Conservation (phyloP, 2,329 filamentous ascomycete species). For the Neofusicoccum sp. region DNA sequence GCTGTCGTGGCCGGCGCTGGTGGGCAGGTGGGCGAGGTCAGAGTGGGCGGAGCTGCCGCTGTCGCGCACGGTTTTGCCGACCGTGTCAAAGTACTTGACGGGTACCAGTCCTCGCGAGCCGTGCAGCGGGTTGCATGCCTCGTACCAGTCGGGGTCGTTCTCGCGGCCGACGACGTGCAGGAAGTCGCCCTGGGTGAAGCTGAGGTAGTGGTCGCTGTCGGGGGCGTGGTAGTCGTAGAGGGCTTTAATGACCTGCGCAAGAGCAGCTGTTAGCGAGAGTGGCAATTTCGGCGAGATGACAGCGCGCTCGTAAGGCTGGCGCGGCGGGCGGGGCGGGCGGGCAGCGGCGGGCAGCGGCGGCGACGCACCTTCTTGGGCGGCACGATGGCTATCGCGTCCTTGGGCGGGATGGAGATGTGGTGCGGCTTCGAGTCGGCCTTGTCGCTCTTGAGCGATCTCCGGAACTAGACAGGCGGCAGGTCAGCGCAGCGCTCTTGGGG, state of each 20-base stretch:
- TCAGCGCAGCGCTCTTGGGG: conserved; percentile 12
- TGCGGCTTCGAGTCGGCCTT: conserved; percentile 70
- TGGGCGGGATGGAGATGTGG: conserved; percentile 77
- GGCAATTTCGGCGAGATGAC: conserved; percentile 26
- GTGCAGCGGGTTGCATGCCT: conserved; percentile 93
- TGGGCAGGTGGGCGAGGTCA: conserved; percentile 47
- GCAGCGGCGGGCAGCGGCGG: conserved; percentile 22
- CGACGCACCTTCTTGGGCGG: conserved; percentile 84
- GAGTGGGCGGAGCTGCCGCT: conserved; percentile 59
- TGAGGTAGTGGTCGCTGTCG: conserved; percentile 64
- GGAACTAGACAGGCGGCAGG: conserved; percentile 52
- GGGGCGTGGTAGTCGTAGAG: conserved; percentile 89
- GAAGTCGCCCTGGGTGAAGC: conserved; percentile 94
- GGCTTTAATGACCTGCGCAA: conserved; percentile 84
- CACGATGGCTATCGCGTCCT: conserved; percentile 84
- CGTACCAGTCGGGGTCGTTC: conserved; percentile 95
- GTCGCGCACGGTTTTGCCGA: conserved; percentile 90
- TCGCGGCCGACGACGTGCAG: conserved; percentile 97
- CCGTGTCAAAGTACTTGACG: conserved; percentile 87
- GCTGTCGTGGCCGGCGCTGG: conserved; percentile 79
- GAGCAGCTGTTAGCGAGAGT: conserved; percentile 25
- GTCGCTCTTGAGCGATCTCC: conserved; percentile 88
- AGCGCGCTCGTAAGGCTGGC: conserved; percentile 20
- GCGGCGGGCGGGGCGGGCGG: conserved; percentile 7
- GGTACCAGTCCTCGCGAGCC: conserved; percentile 89